Conservation (phyloP, 2,329 filamentous ascomycete species). For the Neonectria faginata region DNA sequence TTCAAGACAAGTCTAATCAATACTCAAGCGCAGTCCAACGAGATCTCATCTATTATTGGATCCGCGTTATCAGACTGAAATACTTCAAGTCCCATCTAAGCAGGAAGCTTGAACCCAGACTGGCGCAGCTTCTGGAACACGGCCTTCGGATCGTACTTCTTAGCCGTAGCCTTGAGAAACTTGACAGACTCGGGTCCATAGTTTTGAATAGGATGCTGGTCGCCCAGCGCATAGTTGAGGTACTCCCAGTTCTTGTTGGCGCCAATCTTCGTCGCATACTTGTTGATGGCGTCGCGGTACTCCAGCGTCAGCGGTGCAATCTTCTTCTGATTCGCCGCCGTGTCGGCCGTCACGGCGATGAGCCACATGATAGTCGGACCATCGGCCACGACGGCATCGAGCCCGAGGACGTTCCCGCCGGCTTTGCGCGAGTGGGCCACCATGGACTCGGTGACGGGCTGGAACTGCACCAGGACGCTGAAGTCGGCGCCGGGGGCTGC, state of each 20-base stretch:
- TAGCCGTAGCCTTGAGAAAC: conserved; percentile 44
- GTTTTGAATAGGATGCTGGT: conserved; percentile 52
- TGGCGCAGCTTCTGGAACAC: conserved; percentile 50
- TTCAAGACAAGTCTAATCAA: not conserved
- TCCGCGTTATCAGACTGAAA: not conserved
- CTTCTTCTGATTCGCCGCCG: conserved; percentile 49
- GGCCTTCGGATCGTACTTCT: conserved; percentile 50
- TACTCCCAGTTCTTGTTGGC: conserved; percentile 53
- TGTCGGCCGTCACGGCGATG: conserved; percentile 54
- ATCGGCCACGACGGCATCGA: conserved; percentile 50
- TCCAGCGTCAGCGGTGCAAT: conserved; percentile 47
- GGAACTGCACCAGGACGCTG: conserved; percentile 47
- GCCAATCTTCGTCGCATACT: conserved; percentile 44
- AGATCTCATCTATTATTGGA: not conserved
- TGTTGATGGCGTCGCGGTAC: conserved; percentile 42
- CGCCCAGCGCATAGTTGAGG: conserved; percentile 57
- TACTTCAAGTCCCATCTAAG: not conserved
- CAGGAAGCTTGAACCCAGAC: conserved; percentile 47
- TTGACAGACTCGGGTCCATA: conserved; percentile 54
- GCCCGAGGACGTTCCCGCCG: conserved; percentile 50
- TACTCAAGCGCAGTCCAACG: not conserved
- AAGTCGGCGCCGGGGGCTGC: conserved; percentile 43
- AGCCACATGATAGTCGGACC: conserved; percentile 54
- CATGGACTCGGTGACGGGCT: conserved; percentile 48
- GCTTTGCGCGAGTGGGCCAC: conserved; percentile 37